Percentiles rank a stretch among this genome's conserved stretches.
These are phyloP conservation scores for Dillenia turbinata DNA, from an alignment of 164 flowering plant species.

Conservation along the genomic window DNA sequence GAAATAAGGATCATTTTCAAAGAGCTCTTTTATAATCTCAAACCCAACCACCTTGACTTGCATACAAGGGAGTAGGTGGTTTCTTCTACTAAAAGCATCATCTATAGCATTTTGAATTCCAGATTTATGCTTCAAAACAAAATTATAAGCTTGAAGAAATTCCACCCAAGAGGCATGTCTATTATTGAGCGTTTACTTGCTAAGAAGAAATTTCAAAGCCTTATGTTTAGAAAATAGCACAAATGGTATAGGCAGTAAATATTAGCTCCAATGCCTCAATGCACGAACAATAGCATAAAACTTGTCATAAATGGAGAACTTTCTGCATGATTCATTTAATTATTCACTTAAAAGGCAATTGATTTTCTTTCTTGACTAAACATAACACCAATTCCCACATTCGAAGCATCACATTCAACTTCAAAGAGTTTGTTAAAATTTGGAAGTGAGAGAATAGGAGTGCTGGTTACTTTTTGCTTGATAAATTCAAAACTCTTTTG, in stretches of 20 bases:
- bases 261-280: slow-evolving; percentile 13
- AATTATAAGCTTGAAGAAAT: neutral
- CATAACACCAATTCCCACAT: slow-evolving; percentile 14
- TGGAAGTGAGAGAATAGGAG: slow-evolving; percentile 9
- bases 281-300: slow-evolving; percentile 16
- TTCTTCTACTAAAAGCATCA: neutral
- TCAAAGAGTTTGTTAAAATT: slow-evolving; percentile 14
- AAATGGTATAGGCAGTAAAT: slow-evolving; percentile 2
- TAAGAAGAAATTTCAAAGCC: neutral
- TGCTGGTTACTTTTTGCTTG: neutral
- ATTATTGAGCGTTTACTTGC: neutral
- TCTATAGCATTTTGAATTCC: neutral
- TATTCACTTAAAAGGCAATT: slow-evolving; percentile 19
- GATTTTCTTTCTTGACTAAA: slow-evolving; percentile 8
- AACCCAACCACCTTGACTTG: neutral
- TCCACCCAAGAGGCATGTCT: slow-evolving; percentile 11
- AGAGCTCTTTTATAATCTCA: neutral
- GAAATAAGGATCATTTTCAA: neutral
- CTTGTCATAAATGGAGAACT: slow-evolving; percentile 21
- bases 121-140: neutral
- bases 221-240: slow-evolving; percentile 1
- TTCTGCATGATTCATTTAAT: neutral
- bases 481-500: neutral
- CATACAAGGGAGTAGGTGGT: neutral
- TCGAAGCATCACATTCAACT: slow-evolving; percentile 18